Conservation (phyloP, 2,329 filamentous ascomycete species). For the Colletotrichum zoysiae region DNA sequence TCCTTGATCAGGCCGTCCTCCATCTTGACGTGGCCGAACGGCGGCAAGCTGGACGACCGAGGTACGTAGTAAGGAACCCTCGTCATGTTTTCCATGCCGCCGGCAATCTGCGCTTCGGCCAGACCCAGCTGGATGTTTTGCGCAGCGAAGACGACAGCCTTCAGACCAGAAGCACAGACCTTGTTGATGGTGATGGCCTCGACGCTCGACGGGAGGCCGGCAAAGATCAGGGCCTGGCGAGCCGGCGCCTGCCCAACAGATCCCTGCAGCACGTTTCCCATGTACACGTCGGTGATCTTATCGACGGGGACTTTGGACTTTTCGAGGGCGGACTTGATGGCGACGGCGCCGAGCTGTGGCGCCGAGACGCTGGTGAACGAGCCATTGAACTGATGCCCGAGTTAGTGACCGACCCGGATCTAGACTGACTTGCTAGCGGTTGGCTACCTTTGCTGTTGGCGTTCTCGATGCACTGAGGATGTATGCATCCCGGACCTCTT, state of each 20-base stretch:
- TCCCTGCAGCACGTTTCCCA: constrained; percentile 94
- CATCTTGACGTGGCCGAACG: constrained; percentile 88
- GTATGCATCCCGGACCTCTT: constrained; percentile 90
- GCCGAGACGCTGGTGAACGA: constrained; percentile 86
- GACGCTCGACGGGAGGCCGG: constrained; percentile 82
- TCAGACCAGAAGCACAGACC: constrained; percentile 95
- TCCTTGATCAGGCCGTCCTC: constrained; percentile 96
- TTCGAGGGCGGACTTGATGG: constrained; percentile 90
- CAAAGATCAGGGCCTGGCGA: constrained; percentile 89
- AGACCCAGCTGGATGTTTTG: constrained; percentile 95
- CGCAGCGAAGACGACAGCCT: constrained; percentile 89
- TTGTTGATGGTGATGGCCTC: constrained; percentile 98
- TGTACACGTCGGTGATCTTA: constrained; percentile 92
- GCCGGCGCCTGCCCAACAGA: constrained; percentile 90
- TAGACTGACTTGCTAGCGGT: not conserved
- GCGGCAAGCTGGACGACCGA: constrained; percentile 82
- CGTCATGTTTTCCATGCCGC: constrained; percentile 99
- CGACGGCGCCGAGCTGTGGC: constrained; percentile 88
- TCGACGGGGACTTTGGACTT: constrained; percentile 86
- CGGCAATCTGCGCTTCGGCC: constrained; percentile 88
- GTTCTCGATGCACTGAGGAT: constrained; percentile 92
- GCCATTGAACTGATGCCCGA: constrained; percentile 84
- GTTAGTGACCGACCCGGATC: constrained; percentile 29
- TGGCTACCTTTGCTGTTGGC: constrained; percentile 83
- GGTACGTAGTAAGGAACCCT: constrained; percentile 91